A percentile compares a stretch with the other conserved stretches of the same genome.
Conservation (phyloP, 257 asterid genomes). For the Fraxinus cuspidata region DNA sequence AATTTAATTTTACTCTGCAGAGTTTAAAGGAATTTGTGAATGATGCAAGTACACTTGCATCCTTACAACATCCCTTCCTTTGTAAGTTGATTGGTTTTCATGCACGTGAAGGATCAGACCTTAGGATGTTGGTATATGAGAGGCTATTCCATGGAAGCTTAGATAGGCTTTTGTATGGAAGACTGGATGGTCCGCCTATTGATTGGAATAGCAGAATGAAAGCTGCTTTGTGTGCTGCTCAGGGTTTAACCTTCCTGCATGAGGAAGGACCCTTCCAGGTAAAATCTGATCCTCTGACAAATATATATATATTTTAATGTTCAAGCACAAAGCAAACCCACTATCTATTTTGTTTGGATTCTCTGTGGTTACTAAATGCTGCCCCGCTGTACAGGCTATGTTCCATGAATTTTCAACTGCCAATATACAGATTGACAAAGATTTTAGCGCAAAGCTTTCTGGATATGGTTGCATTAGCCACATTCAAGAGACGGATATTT, state of each 20-base stretch:
- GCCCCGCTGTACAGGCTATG: slow-evolving; percentile 72
- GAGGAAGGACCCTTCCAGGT: slow-evolving; percentile 99
- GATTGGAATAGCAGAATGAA: slow-evolving; percentile 96
- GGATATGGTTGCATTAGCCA: slow-evolving; percentile 91
- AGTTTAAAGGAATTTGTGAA: slow-evolving; percentile 80
- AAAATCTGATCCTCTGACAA: slow-evolving; percentile 16
- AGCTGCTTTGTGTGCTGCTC: slow-evolving; percentile 89
- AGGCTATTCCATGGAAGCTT: slow-evolving; percentile 86
- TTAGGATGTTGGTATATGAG: slow-evolving; percentile 85
- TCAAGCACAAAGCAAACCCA: slow-evolving; percentile 5
- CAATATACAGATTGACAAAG: slow-evolving; percentile 89
- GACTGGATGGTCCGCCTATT: slow-evolving; percentile 89
- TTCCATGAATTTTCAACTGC: slow-evolving; percentile 89
- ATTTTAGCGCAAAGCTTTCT: slow-evolving; percentile 91
- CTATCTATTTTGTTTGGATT: background rate
- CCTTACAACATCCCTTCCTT: slow-evolving; percentile 73
- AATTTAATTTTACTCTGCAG: slow-evolving; percentile 40
- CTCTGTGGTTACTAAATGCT: background rate
- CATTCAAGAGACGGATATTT: slow-evolving; percentile 75
- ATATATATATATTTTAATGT: background rate
- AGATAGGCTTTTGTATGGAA: slow-evolving; percentile 80
- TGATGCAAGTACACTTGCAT: slow-evolving; percentile 75
- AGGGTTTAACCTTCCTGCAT: slow-evolving; percentile 87
- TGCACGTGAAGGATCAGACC: slow-evolving; percentile 84
- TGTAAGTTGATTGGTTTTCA: slow-evolving; percentile 88